Conservation (phyloP, 148 eudicot species). For the Euryodendron excelsum region DNA sequence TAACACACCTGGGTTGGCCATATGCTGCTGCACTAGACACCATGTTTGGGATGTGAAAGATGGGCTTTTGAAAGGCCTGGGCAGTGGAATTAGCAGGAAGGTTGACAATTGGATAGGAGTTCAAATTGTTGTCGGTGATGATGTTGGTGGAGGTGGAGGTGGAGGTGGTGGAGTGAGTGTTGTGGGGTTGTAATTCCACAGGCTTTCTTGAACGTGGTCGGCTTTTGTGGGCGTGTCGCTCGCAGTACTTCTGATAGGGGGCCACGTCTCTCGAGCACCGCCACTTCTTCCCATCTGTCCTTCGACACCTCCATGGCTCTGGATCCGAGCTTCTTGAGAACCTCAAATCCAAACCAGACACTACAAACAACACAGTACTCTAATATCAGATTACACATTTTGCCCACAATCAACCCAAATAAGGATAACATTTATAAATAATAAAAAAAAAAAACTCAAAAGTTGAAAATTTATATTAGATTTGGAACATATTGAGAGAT, state of each 20-base stretch:
- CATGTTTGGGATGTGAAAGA: conserved; percentile 19
- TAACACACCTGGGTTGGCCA: conserved; percentile 39
- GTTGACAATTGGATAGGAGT: not conserved
- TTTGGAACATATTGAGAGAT: not conserved
- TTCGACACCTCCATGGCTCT: conserved; percentile 85
- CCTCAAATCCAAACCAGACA: conserved; percentile 40
- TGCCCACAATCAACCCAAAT: not conserved
- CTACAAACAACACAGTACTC: conserved; percentile 16
- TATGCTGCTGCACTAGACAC: conserved; percentile 33
- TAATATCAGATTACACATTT: not conserved
- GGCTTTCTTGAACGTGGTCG: conserved; percentile 94
- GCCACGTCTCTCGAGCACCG: conserved; percentile 78
- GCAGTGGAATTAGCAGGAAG: not conserved
- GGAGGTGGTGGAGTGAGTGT: conserved; percentile 10
- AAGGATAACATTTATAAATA: not conserved
- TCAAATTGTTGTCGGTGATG: conserved; percentile 1
- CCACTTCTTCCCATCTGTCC: conserved; percentile 93
- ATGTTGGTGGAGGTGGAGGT: not conserved
- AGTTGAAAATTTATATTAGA: not conserved
- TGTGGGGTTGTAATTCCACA: conserved; percentile 59
- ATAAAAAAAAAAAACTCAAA: not conserved
- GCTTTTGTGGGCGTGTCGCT: conserved; percentile 71
- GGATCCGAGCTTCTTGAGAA: conserved; percentile 47
- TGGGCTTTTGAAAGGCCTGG: conserved; percentile 11
- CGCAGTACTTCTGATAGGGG: conserved; percentile 86